Percentiles rank a stretch among this genome's conserved stretches.
These are phyloP conservation scores for Monosporascus sp. DNA, from an alignment of 2,329 filamentous ascomycete species.

Conservation along the genomic window DNA sequence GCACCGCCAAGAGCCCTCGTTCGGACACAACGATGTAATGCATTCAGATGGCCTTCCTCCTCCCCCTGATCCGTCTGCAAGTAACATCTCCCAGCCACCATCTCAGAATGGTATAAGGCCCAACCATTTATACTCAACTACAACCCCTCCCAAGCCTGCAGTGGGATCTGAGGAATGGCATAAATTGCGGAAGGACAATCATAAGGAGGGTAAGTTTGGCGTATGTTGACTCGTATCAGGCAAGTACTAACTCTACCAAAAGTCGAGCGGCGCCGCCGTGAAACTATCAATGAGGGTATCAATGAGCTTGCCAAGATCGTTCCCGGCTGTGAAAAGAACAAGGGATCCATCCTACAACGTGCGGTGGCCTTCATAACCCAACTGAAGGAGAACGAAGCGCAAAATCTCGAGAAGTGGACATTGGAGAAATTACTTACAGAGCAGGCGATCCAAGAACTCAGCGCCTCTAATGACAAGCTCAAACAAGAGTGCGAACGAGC, in stretches of 20 bases:
- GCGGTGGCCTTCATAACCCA: slow-evolving; percentile 93
- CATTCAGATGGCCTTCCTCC: slow-evolving; percentile 29
- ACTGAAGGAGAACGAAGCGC: slow-evolving; percentile 87
- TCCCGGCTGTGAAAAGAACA: slow-evolving; percentile 97
- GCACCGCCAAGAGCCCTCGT: slow-evolving; percentile 29
- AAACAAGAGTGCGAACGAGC: slow-evolving; percentile 74
- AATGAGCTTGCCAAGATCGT: slow-evolving; percentile 98
- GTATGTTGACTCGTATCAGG: not conserved
- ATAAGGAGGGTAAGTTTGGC: slow-evolving; percentile 79
- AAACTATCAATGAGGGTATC: slow-evolving; percentile 98
- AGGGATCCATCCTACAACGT: slow-evolving; percentile 89
- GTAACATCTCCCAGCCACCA: slow-evolving; percentile 13
- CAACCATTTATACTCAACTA: slow-evolving; percentile 30
- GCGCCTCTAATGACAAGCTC: slow-evolving; percentile 78
- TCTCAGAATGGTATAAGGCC: slow-evolving; percentile 36
- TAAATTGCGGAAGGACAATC: slow-evolving; percentile 92
- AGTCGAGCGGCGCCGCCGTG: slow-evolving; percentile 94
- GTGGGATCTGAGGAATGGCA: slow-evolving; percentile 99
- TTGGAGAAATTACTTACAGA: slow-evolving; percentile 85
- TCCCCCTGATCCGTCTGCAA: slow-evolving; percentile 22
- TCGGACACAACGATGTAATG: slow-evolving; percentile 28
- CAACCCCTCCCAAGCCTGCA: slow-evolving; percentile 63
- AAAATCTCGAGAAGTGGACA: slow-evolving; percentile 93
- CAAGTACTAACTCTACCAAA: slow-evolving; percentile 12
- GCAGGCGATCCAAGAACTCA: slow-evolving; percentile 84